phyloP scores from a whole-genome alignment of 495 filamentous ascomycete genomes.

The Physcia stellaris region DNA sequence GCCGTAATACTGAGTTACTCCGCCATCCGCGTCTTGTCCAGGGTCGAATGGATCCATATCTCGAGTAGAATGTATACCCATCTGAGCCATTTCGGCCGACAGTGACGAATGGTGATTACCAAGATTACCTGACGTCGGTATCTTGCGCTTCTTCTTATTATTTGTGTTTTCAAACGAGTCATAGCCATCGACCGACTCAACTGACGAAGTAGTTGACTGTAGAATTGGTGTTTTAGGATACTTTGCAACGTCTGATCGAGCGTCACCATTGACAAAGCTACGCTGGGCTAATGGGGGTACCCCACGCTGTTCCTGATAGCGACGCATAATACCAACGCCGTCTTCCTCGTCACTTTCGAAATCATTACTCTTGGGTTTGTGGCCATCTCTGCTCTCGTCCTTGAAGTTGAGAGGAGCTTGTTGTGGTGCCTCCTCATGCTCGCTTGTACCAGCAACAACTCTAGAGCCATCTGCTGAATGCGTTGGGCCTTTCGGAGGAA shows the following conservation, averaged over 20 bases:
- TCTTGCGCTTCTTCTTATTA: constrained; percentile 99
- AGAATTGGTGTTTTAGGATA: constrained; percentile 30
- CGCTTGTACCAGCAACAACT: neutral
- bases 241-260: constrained; percentile 17
- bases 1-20: constrained; percentile 43
- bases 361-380: constrained; percentile 21
- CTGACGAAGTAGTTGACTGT: constrained; percentile 36
- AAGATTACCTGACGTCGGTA: constrained; percentile 68
- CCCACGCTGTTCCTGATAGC: constrained; percentile 9
- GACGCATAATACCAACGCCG: constrained; percentile 1
- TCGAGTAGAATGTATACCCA: constrained; percentile 39
- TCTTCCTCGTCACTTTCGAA: constrained; percentile 26
- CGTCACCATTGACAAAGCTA: constrained; percentile 1
- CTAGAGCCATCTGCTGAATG: neutral
- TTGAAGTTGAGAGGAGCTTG: neutral
- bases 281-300: neutral
- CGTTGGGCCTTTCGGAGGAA: constrained; percentile 36
- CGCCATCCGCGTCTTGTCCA: constrained; percentile 32
- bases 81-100: constrained; percentile 46
- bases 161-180: constrained; percentile 98
- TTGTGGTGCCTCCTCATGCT: neutral
- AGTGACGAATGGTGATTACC: constrained; percentile 48
- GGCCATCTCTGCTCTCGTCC: constrained; percentile 17
- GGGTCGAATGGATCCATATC: constrained; percentile 26
- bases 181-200: constrained; percentile 54